Conservation (phyloP, 768 basidiomycete species). For the Lenzites betulinus region DNA sequence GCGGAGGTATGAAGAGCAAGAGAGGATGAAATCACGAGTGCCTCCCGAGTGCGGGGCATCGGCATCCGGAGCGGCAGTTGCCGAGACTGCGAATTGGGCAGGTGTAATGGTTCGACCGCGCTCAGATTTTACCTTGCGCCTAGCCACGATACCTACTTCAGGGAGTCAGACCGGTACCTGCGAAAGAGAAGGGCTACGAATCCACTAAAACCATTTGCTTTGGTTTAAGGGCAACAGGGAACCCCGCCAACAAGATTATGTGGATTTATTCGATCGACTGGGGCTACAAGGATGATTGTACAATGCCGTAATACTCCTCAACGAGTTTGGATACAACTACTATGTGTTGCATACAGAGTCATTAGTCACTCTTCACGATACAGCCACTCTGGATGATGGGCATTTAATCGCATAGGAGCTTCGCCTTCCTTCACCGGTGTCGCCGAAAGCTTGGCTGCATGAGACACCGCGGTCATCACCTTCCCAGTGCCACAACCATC, state of each 20-base stretch:
- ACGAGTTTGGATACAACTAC: too few species aligned
- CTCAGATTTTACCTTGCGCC: too few species aligned
- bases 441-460: slow-evolving; percentile 45
- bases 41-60: slow-evolving; percentile 15
- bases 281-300: too few species aligned
- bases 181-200: too few species aligned
- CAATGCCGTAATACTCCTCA: not conserved
- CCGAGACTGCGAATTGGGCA: slow-evolving; percentile 1
- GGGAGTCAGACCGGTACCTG: too few species aligned
- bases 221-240: too few species aligned
- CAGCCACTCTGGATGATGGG: slow-evolving; percentile 35
- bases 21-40: slow-evolving; percentile 4
- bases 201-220: too few species aligned
- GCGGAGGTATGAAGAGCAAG: not conserved
- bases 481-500: slow-evolving; percentile 7
- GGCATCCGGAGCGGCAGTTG: slow-evolving; percentile 13
- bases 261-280: too few species aligned
- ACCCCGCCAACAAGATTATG: too few species aligned
- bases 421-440: slow-evolving; percentile 46
- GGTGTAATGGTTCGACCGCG: not conserved
- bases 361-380: slow-evolving; percentile 6
- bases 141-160: too few species aligned
- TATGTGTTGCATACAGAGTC: too few species aligned
- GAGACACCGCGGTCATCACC: slow-evolving; percentile 44
- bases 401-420: slow-evolving; percentile 38